phyloP scores from a whole-genome alignment of 176 grass and related monocot genomes.

The Triticum turgidum region DNA sequence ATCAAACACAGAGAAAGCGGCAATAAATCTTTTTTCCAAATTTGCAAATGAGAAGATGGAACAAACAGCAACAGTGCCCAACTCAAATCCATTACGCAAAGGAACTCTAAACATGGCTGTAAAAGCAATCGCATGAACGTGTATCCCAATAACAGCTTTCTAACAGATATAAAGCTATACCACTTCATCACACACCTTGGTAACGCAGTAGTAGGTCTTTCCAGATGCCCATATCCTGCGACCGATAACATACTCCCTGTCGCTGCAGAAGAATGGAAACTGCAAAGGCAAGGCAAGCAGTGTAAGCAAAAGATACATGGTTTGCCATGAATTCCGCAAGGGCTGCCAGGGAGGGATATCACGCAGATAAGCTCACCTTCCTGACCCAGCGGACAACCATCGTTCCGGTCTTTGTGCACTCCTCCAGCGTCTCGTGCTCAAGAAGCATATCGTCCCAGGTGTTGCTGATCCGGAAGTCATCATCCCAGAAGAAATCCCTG shows the following conservation, averaged over 20 bases:
- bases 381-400: slow-evolving; percentile 89
- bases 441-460: slow-evolving; percentile 94
- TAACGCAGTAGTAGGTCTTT: slow-evolving; percentile 78
- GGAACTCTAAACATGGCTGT: neutral
- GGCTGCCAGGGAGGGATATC: neutral
- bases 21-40: neutral
- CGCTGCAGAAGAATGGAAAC: slow-evolving; percentile 97
- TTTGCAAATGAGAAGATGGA: neutral
- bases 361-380: slow-evolving; percentile 52
- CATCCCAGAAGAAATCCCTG: slow-evolving; percentile 97
- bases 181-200: slow-evolving; percentile 50
- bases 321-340: neutral
- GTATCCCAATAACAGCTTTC: neutral
- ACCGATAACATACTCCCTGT: slow-evolving; percentile 89
- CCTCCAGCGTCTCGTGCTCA: slow-evolving; percentile 62
- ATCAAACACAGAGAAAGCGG: neutral
- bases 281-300: slow-evolving; percentile 34
- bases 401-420: slow-evolving; percentile 59
- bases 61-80: neutral
- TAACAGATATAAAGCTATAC: neutral
- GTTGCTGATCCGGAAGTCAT: slow-evolving; percentile 84
- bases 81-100: neutral
- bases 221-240: slow-evolving; percentile 86
- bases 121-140: neutral
- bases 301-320: neutral